phyloP scores from a whole-genome alignment of 2,329 filamentous ascomycete genomes.

The Colletotrichum kahawae region DNA sequence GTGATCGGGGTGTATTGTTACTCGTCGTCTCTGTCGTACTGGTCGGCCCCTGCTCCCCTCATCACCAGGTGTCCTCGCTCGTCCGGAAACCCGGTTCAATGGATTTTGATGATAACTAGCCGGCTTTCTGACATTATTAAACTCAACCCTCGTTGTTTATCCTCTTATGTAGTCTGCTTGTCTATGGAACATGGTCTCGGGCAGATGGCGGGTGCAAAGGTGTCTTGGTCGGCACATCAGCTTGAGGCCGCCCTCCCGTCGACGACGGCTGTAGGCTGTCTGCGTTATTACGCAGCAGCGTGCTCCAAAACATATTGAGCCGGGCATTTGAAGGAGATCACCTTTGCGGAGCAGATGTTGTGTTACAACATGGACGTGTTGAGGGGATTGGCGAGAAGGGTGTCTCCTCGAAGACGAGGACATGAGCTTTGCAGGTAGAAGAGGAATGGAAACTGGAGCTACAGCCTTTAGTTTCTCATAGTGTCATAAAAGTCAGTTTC shows the following conservation, averaged over 20 bases:
- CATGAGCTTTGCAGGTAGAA: rapidly evolving
- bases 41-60: neutral
- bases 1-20: neutral
- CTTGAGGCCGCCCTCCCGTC: rapidly evolving
- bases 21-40: neutral
- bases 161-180: rapidly evolving
- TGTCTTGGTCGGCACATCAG: neutral
- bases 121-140: neutral
- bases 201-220: neutral
- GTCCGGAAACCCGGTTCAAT: neutral
- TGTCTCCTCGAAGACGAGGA: neutral
- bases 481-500: too few relatives aligned
- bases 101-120: neutral
- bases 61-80: neutral
- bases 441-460: neutral
- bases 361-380: rapidly evolving
- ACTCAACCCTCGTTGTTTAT: rapidly evolving
- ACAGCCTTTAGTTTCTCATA: too few relatives aligned
- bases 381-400: neutral
- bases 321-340: rapidly evolving
- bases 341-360: rapidly evolving
- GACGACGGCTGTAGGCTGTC: too few relatives aligned
- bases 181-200: neutral
- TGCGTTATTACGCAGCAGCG: too few relatives aligned
- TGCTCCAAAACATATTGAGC: rapidly evolving